Conservation (phyloP, 2,329 filamentous ascomycete genomes). For the Colletotrichum simmondsii region DNA sequence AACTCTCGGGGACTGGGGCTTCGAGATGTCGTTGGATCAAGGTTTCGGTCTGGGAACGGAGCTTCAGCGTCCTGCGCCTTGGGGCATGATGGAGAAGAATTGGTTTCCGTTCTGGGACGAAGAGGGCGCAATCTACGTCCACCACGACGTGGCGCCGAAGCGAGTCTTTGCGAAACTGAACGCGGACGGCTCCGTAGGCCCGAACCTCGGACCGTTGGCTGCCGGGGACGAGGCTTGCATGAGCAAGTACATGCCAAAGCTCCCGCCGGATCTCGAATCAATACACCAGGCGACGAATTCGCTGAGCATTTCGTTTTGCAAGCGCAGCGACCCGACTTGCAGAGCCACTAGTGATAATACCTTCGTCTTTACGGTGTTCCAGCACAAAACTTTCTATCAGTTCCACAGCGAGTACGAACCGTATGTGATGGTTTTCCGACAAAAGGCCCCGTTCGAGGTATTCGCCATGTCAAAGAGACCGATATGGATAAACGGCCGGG, state of each 20-base stretch:
- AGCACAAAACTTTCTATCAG: constrained; percentile 61
- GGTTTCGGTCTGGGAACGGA: constrained; percentile 59
- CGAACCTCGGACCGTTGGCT: constrained; percentile 55
- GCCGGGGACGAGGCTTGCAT: constrained; percentile 58
- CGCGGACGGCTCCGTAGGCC: constrained; percentile 56
- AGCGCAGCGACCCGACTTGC: constrained; percentile 56
- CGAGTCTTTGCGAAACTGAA: constrained; percentile 60
- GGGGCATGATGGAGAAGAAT: constrained; percentile 66
- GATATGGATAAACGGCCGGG: constrained; percentile 66
- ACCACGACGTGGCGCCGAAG: constrained; percentile 62
- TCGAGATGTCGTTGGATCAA: constrained; percentile 38
- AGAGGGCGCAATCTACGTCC: constrained; percentile 56
- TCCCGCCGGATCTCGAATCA: constrained; percentile 50
- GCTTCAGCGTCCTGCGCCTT: constrained; percentile 60
- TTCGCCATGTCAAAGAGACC: constrained; percentile 61
- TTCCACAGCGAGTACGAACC: constrained; percentile 66
- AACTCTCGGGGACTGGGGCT: constrained; percentile 56
- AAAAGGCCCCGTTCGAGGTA: constrained; percentile 59
- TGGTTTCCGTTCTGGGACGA: constrained; percentile 71
- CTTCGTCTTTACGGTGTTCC: constrained; percentile 64
- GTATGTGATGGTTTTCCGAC: constrained; percentile 62
- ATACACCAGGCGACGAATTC: constrained; percentile 72
- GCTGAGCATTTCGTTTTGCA: constrained; percentile 65
- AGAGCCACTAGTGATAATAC: constrained; percentile 57
- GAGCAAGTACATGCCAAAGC: constrained; percentile 54